Evolutionary conservation across 768 basidiomycete species (phyloP).

Genomic region (Leccinum rimulosum): DNA sequence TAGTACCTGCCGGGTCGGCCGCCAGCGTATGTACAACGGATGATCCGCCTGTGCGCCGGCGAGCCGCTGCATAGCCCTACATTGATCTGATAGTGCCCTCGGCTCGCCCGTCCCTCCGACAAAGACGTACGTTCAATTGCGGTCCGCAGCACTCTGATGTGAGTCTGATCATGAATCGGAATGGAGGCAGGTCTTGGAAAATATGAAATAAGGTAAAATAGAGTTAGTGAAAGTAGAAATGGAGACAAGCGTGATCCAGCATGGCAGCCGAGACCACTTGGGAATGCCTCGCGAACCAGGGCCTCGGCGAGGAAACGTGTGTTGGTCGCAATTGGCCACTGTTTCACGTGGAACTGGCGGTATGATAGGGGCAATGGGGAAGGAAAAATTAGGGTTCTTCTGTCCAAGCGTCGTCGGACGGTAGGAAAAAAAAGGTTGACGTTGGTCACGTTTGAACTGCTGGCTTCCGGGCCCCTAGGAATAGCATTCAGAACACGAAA

Average conservation of each 20-base stretch:
- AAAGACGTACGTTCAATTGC: not conserved
- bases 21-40: not conserved
- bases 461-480: not conserved
- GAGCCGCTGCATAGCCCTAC: not conserved
- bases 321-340: not conserved
- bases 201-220: not conserved
- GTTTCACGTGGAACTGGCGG: not conserved
- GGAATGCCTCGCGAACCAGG: slow-evolving; percentile 6
- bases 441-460: not conserved
- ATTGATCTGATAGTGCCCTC: not conserved
- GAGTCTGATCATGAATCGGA: not conserved
- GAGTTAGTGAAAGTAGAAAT: not conserved
- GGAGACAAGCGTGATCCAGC: not conserved
- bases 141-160: not conserved
- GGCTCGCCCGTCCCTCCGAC: not conserved
- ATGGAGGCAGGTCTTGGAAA: not conserved
- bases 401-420: not conserved
- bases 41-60: not conserved
- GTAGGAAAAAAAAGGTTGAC: not conserved
- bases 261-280: not conserved
- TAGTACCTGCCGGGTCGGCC: not conserved
- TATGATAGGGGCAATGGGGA: not conserved
- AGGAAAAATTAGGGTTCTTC: slow-evolving; percentile 1
- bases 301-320: slow-evolving; percentile 9
- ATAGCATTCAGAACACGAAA: not conserved